phyloP scores from a whole-genome alignment of 352 stramenopile species.

The Phytopythium boreale region DNA sequence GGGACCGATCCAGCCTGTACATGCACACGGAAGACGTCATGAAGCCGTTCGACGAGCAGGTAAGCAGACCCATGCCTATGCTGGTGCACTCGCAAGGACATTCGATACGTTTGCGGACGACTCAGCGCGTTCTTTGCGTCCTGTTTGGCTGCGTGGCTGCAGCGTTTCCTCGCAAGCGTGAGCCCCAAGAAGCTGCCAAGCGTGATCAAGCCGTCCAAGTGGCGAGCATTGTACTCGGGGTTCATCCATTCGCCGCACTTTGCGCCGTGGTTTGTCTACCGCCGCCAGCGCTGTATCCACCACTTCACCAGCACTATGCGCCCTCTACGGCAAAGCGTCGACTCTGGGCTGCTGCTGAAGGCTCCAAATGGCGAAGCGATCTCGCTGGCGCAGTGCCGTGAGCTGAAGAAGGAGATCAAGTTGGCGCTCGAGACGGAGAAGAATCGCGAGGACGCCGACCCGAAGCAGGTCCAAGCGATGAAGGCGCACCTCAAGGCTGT shows the following conservation, averaged over 20 bases:
- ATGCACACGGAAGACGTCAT: conserved; percentile 65
- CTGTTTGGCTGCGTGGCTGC: neutral
- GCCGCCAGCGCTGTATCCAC: conserved; percentile 58
- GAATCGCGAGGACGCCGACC: conserved; percentile 26
- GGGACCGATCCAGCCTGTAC: conserved; percentile 61
- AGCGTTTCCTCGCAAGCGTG: conserved; percentile 57
- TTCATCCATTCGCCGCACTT: conserved; percentile 78
- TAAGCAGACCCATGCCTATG: no score
- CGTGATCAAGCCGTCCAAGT: conserved; percentile 66
- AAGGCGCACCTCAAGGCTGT: conserved; percentile 45
- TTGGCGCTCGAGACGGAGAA: conserved; percentile 36
- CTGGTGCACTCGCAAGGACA: neutral
- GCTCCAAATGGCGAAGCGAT: conserved; percentile 43
- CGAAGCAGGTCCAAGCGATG: conserved; percentile 41
- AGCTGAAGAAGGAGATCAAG: conserved; percentile 48
- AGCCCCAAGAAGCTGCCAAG: conserved; percentile 48
- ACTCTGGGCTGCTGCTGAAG: conserved; percentile 26
- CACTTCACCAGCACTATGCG: conserved; percentile 64
- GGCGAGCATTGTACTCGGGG: conserved; percentile 62
- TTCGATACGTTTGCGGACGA: no score
- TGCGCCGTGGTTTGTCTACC: conserved; percentile 71
- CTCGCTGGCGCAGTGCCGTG: conserved; percentile 37
- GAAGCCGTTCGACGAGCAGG: conserved; percentile 67
- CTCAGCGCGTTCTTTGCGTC: conserved; percentile 7
- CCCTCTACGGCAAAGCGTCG: conserved; percentile 45